These are phyloP conservation scores for Lachnum nothofagi DNA, from an alignment of 2,329 filamentous ascomycete species.

Conservation along the genomic window DNA sequence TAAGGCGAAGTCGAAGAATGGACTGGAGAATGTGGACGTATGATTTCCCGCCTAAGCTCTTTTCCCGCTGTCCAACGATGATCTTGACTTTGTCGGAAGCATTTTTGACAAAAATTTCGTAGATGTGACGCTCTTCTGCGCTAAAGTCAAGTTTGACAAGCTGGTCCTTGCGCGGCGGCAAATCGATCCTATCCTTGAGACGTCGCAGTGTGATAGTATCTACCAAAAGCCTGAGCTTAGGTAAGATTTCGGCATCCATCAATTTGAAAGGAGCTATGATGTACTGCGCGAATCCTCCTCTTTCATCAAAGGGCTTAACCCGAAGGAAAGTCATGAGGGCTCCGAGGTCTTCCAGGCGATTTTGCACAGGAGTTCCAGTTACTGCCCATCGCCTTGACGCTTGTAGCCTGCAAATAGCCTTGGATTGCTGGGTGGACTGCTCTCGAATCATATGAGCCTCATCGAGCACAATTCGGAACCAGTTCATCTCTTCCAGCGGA, in stretches of 20 bases:
- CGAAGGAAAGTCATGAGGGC: conserved; percentile 81
- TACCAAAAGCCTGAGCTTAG: conserved; percentile 81
- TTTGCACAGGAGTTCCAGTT: conserved; percentile 95
- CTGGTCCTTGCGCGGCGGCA: conserved; percentile 69
- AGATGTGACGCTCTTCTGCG: conserved; percentile 67
- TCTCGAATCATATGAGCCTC: conserved; percentile 95
- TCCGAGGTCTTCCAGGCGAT: conserved; percentile 83
- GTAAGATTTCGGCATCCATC: conserved; percentile 76
- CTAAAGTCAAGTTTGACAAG: conserved; percentile 72
- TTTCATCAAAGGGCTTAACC: conserved; percentile 78
- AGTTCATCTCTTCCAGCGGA: conserved; percentile 73
- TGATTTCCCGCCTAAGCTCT: conserved; percentile 72
- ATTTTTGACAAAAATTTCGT: conserved; percentile 78
- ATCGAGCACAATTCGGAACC: conserved; percentile 90
- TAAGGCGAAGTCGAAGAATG: conserved; percentile 80
- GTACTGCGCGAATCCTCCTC: conserved; percentile 67
- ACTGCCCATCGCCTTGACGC: conserved; percentile 88
- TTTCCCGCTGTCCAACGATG: conserved; percentile 60
- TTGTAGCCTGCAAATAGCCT: conserved; percentile 73
- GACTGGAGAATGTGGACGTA: conserved; percentile 91
- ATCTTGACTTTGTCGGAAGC: conserved; percentile 75
- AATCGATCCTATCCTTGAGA: conserved; percentile 82
- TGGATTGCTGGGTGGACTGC: conserved; percentile 73
- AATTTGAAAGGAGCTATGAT: conserved; percentile 84
- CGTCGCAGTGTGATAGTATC: conserved; percentile 91